Conservation (phyloP, 495 filamentous ascomycete species). For the Penicillium bovifimosum region DNA sequence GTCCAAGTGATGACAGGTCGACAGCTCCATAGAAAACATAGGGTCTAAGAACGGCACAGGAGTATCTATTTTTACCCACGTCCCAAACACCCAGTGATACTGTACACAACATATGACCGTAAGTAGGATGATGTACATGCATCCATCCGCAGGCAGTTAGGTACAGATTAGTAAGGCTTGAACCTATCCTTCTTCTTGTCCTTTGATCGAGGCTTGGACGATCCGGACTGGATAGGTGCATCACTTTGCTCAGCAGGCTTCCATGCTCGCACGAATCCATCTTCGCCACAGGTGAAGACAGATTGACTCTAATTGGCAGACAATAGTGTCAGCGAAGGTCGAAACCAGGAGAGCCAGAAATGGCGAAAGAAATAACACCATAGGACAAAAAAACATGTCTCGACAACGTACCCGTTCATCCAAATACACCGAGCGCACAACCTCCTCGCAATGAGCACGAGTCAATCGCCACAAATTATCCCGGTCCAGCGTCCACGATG, state of each 20-base stretch:
- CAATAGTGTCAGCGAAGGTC: not conserved
- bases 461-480: conserved; percentile 57
- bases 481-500: conserved; percentile 57
- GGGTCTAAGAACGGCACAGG: not conserved
- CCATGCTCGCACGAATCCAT: conserved; percentile 58
- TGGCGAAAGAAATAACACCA: not conserved
- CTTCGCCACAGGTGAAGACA: conserved; percentile 74
- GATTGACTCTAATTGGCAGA: conserved; percentile 47
- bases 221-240: conserved; percentile 15
- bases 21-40: not conserved
- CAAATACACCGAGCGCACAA: conserved; percentile 73
- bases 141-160: conserved; percentile 1
- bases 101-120: conserved; percentile 14
- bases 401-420: conserved; percentile 53
- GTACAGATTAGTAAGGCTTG: conserved; percentile 34
- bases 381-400: not conserved
- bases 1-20: no score
- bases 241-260: conserved; percentile 24
- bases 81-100: conserved; percentile 16
- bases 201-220: conserved; percentile 25
- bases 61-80: conserved; percentile 13
- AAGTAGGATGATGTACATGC: not conserved
- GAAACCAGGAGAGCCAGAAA: not conserved
- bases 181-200: conserved; percentile 41
- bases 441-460: conserved; percentile 77